Base-by-base conservation (phyloP, 2,329 filamentous ascomycete species). In the Phaeosphaeria sp. region DNA sequence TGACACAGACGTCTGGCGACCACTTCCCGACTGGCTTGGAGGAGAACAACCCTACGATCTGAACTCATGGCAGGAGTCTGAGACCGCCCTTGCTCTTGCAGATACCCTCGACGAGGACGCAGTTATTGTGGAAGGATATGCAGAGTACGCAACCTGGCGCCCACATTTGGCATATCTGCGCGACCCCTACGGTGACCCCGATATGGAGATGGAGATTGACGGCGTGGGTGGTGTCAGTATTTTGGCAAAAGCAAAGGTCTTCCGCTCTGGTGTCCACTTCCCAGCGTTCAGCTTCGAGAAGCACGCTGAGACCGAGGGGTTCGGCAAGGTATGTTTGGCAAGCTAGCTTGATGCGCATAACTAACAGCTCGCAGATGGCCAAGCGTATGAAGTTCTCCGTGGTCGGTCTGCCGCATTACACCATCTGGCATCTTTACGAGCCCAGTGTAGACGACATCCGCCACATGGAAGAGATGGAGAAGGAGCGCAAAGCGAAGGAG, bases 131-230 rank as follows among this genome's bases (percentile, higher is more conserved):
- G 95, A 99, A 79, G 95, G 95, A 18, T 99, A 99, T 74, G 95
- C 95, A 58, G 95, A 99, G 80, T 99, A 99, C 76, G 95, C 95
- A 20, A 99, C 95, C 1, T 99, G 95, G 95, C 86, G 95, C 64
- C 95, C 95, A 43, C 95, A 99, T 84, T 84, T 99, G 72, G 95
- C 95, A 43, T 99, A 99, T 75, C 86, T 99, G 7, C 90, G 95
- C 58, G 95, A 99, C 74, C 95, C 95, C 1, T 98, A 96, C 71
- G 95, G 95, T 40, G 95, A 99, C 74, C 94, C 94, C 20, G 95
- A 99, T 74, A 97, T 98, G 90, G 95, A 99, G 76, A 98, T 99
- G 95, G 95, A 99, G 72, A 94, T 99, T 68, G 95, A 99, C 69
- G 95, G 95, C 65, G 93, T 99, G 47, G 94, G 95, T 50, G 95